Evolutionary conservation across 1,284 basidiomycete species (phyloP), one percentile per base, ranked within the genome.

Genomic region (Athelia sp.): DNA sequence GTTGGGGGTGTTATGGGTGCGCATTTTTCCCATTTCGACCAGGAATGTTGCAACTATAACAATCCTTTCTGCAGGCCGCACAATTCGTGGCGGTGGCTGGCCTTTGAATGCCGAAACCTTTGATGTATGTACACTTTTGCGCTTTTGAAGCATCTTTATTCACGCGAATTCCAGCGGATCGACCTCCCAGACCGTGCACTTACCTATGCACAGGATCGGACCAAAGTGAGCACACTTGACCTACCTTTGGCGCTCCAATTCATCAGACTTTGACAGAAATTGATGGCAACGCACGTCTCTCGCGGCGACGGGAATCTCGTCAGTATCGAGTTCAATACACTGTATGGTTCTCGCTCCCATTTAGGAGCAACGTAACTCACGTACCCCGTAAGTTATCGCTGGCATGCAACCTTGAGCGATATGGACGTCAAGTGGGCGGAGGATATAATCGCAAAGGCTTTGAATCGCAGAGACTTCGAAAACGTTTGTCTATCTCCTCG

Each of bases 251-350:
- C n/a, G n/a, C n/a, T n/a, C n/a, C n/a, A n/a, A n/a, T n/a, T n/a
- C n/a, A n/a, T n/a, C n/a, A n/a, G n/a, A 29, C 6, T 29, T 29
- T 29, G 4, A 29, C 4, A 29, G 26, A 6, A 6, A 6, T 13
- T 6, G 13, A 29, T 6, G 26, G 26, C 26, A 6, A 6, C 26
- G 4, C 26, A 29, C 13, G 26, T 29, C 26, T 29, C 26, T 4
- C 65, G 76, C 15, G 76, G 76, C 0, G 61, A 64, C 22, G 78
- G 78, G 8, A 78, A 79, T 54, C 70, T 74, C 49, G 65, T 64
- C 50, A 74, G 73, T 45, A 72, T 76, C 34, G 79, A 82, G 53
- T 81, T 81, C 61, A 78, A 77, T 56, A 52, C 78, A 15, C 64
- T 80, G 3, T 81, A 29, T 4, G 26, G 4, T 4, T 29, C 26